Evolutionary conservation across 306 rosid species (phyloP).

Genomic region (Hippophae rhamnoides): DNA sequence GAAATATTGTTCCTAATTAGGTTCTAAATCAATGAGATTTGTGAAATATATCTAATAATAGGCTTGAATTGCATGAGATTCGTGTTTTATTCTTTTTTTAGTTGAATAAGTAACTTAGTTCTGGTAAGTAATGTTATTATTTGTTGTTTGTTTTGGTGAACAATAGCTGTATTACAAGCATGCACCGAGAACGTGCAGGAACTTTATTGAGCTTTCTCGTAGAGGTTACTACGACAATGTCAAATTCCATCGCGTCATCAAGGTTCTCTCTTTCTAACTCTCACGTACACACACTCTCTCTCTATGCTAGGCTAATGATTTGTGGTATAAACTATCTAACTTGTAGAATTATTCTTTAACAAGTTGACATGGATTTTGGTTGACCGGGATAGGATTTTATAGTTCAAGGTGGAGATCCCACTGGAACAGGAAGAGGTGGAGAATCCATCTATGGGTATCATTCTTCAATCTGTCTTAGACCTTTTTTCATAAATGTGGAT

Average conservation of each 20-base stretch:
- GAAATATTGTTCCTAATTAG: background rate
- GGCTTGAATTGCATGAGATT: background rate
- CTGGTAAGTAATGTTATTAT: background rate
- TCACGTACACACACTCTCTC: background rate
- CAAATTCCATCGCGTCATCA: conserved; percentile 93
- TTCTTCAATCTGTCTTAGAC: background rate
- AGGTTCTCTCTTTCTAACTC: conserved; percentile 33
- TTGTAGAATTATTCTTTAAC: background rate
- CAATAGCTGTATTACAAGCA: conserved; percentile 83
- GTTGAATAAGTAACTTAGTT: background rate
- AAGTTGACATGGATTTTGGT: conserved; percentile 14
- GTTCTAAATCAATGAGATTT: no score
- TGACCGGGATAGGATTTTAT: conserved; percentile 67
- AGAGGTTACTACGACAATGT: conserved; percentile 83
- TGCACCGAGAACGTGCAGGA: conserved; percentile 89
- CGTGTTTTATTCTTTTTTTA: background rate
- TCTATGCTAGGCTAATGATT: background rate
- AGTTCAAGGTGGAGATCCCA: conserved; percentile 99
- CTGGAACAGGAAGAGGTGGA: conserved; percentile 99
- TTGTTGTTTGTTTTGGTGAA: conserved; percentile 3
- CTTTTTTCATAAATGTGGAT: background rate
- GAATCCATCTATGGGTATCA: conserved; percentile 90
- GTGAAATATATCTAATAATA: no score
- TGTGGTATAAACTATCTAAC: background rate
- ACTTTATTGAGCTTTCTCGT: conserved; percentile 91